Conservation (phyloP, 2,329 filamentous ascomycete species). For the Pseudocercospora pini-densiflorae region DNA sequence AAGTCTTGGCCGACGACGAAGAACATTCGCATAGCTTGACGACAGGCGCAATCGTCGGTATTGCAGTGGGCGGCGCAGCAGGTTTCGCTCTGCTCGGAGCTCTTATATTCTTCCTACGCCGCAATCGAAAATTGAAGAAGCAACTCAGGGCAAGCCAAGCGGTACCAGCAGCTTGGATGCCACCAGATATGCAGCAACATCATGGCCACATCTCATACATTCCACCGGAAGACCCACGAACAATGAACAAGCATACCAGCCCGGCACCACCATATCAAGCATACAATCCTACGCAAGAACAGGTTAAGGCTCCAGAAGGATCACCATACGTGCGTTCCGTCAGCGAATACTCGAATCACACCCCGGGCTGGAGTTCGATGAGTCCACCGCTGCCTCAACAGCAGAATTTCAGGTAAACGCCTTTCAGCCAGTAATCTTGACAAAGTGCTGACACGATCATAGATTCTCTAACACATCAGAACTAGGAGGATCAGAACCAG, state of each 20-base stretch:
- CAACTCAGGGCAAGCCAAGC: slow-evolving; percentile 2
- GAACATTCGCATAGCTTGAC: slow-evolving; percentile 35
- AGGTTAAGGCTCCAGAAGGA: background rate
- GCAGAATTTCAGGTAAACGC: background rate
- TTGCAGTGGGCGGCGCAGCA: slow-evolving; percentile 67
- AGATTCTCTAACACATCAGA: slow-evolving; percentile 15
- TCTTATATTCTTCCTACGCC: slow-evolving; percentile 18
- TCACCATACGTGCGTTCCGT: background rate
- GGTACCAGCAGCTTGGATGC: background rate
- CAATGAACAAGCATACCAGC: background rate
- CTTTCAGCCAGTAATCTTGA: background rate
- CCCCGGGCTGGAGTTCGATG: background rate
- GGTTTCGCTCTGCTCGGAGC: slow-evolving; percentile 40
- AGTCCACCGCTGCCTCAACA: background rate
- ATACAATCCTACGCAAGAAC: background rate
- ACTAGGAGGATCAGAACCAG: slow-evolving; percentile 6
- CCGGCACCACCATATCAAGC: slow-evolving; percentile 9
- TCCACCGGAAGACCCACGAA: slow-evolving; percentile 1
- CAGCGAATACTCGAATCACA: background rate
- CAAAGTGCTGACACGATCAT: background rate
- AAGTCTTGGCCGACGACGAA: slow-evolving; percentile 19
- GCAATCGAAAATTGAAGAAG: slow-evolving; percentile 9
- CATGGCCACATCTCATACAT: background rate
- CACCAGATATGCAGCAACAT: background rate
- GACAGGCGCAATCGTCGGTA: slow-evolving; percentile 49